These are phyloP conservation scores for Trebouxia sp. DNA, from an alignment of 139 green algal species.

Conservation along the genomic window DNA sequence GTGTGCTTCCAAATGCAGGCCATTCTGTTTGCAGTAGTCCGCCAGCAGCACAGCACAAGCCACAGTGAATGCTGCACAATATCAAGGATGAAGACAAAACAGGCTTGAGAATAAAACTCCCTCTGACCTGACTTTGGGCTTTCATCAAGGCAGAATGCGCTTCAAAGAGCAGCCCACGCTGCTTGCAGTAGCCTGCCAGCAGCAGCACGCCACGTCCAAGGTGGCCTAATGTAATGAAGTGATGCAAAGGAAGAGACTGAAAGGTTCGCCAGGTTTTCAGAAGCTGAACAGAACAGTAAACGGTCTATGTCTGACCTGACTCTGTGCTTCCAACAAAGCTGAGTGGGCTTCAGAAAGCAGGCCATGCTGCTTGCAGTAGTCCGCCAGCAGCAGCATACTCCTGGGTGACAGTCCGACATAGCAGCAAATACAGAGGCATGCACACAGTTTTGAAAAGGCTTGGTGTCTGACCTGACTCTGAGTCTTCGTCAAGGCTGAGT, in stretches of 20 bases:
- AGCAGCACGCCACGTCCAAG: conserved; percentile 52
- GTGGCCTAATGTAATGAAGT: too few species aligned
- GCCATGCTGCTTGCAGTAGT: conserved; percentile 38
- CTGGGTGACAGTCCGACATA: conserved; percentile 59
- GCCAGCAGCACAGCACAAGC: conserved; percentile 48
- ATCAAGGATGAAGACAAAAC: conserved; percentile 14
- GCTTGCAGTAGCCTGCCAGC: conserved; percentile 43
- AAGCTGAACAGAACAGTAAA: too few species aligned
- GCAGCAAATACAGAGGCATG: neutral
- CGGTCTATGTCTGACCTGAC: conserved; percentile 55
- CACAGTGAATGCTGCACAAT: conserved; percentile 61
- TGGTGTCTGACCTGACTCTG: too few species aligned
- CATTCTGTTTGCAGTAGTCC: conserved; percentile 36
- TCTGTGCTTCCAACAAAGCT: conserved; percentile 77
- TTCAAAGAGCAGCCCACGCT: conserved; percentile 42
- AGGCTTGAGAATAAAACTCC: too few species aligned
- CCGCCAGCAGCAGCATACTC: conserved; percentile 48
- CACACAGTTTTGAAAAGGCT: too few species aligned
- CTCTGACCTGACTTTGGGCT: conserved; percentile 66
- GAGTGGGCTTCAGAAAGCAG: conserved; percentile 55
- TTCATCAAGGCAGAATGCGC: conserved; percentile 73
- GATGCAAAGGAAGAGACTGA: neutral
- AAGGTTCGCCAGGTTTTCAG: too few species aligned
- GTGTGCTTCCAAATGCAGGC: conserved; percentile 53
- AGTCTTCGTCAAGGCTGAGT: conserved; percentile 74